Conservation (phyloP, 371 early-diverging fungal species). For the Mucor velutinosus region DNA sequence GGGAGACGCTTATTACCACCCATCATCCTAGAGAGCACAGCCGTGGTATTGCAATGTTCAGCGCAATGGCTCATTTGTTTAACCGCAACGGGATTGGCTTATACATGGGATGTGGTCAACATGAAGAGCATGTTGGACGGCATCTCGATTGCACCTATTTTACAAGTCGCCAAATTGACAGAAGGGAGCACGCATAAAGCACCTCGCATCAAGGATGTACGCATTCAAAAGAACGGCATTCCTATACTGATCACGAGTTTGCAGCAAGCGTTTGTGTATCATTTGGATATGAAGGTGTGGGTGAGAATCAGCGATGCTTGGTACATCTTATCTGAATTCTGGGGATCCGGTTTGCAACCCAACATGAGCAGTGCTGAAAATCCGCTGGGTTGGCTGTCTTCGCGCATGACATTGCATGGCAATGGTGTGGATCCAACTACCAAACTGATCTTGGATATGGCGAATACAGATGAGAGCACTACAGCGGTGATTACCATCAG, state of each 20-base stretch:
- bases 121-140: constrained; percentile 48
- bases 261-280: constrained; percentile 77
- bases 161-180: constrained; percentile 46
- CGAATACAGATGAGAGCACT: constrained; percentile 21
- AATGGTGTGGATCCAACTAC: constrained; percentile 31
- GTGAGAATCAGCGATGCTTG: constrained; percentile 69
- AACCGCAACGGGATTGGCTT: constrained; percentile 63
- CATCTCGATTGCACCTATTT: constrained; percentile 62
- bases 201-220: constrained; percentile 62
- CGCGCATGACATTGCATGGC: constrained; percentile 11
- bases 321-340: constrained; percentile 62
- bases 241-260: constrained; percentile 74
- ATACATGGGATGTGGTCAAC: constrained; percentile 69
- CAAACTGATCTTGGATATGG: constrained; percentile 25
- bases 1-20: constrained; percentile 75
- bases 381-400: constrained; percentile 43
- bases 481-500: constrained; percentile 33
- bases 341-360: constrained; percentile 24
- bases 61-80: constrained; percentile 67
- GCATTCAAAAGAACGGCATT: constrained; percentile 65
- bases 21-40: constrained; percentile 67
- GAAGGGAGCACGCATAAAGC: constrained; percentile 34
- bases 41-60: constrained; percentile 60
- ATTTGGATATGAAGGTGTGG: constrained; percentile 73
- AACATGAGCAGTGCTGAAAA: constrained; percentile 1